Percentiles rank a stretch among this genome's conserved stretches.
phyloP scores from a whole-genome alignment of 1,139 yeast genomes.

The Sugiyamaella castrensis region DNA sequence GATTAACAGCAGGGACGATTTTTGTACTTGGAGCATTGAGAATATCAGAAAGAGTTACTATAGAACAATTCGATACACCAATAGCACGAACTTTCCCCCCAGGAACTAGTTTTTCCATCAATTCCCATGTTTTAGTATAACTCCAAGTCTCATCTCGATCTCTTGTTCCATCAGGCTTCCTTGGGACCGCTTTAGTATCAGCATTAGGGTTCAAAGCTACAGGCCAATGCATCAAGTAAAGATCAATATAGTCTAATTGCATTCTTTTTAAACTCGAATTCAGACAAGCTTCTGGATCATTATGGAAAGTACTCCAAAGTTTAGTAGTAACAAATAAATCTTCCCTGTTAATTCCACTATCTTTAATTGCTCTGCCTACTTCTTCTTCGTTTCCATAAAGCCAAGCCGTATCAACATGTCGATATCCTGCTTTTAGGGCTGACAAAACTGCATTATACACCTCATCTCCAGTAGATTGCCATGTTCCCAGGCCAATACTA shows the following conservation, averaged over 20 bases:
- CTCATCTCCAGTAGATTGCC: conserved; percentile 47
- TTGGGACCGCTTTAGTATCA: conserved; percentile 55
- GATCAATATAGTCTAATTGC: conserved; percentile 66
- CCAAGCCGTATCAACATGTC: conserved; percentile 64
- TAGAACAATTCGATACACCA: conserved; percentile 80
- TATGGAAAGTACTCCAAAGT: conserved; percentile 75
- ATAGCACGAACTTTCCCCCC: conserved; percentile 65
- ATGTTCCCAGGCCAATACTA: conserved; percentile 57
- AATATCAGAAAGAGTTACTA: conserved; percentile 67
- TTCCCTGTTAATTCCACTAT: conserved; percentile 45
- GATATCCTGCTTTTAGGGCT: conserved; percentile 57
- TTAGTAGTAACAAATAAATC: conserved; percentile 76
- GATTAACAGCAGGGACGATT: conserved; percentile 74
- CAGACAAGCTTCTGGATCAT: conserved; percentile 53
- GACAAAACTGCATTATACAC: conserved; percentile 36
- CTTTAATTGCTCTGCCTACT: conserved; percentile 47
- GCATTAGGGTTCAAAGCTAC: conserved; percentile 70
- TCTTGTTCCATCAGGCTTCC: conserved; percentile 65
- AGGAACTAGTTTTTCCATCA: conserved; percentile 57
- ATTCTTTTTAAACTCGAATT: conserved; percentile 57
- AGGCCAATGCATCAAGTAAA: conserved; percentile 63
- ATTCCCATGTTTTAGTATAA: conserved; percentile 72
- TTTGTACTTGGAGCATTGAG: conserved; percentile 65
- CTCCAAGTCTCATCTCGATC: conserved; percentile 66
- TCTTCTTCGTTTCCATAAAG: conserved; percentile 55